Conservation (phyloP, 768 basidiomycete species). For the Tephrocybe sp. region DNA sequence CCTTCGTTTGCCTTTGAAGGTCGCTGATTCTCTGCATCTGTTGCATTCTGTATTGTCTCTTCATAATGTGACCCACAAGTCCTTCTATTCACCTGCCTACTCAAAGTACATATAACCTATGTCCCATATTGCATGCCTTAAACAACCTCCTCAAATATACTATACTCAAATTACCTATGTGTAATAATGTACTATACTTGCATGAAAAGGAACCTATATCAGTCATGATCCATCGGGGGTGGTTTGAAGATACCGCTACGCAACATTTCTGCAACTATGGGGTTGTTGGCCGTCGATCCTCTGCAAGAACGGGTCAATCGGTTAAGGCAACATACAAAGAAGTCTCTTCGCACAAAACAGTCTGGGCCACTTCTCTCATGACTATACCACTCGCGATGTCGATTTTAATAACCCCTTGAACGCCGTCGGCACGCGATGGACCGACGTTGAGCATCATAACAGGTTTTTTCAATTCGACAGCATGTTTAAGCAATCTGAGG, state of each 20-base stretch:
- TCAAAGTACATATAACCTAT: no score
- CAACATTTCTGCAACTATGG: conserved; percentile 48
- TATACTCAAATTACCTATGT: no score
- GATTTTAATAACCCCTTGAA: conserved; percentile 71
- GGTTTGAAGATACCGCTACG: conserved; percentile 57
- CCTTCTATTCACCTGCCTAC: no score
- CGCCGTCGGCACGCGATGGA: conserved; percentile 78
- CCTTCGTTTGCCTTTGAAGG: no score
- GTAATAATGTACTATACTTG: no score
- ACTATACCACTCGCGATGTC: conserved; percentile 75
- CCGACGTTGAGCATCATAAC: conserved; percentile 85
- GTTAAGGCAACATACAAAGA: background rate
- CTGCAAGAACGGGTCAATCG: conserved; percentile 29
- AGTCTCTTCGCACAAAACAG: conserved; percentile 51
- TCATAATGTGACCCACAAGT: no score
- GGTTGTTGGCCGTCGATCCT: conserved; percentile 43
- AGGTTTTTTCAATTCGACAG: conserved; percentile 70
- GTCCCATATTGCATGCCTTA: no score
- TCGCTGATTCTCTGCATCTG: no score
- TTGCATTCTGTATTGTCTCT: no score
- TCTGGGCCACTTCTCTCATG: conserved; percentile 59
- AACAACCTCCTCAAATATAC: no score
- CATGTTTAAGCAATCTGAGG: conserved; percentile 73
- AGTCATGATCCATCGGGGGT: conserved; percentile 34
- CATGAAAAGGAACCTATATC: background rate